Conservation (phyloP, 345 rosid genomes). For the Corymbia maculata region DNA sequence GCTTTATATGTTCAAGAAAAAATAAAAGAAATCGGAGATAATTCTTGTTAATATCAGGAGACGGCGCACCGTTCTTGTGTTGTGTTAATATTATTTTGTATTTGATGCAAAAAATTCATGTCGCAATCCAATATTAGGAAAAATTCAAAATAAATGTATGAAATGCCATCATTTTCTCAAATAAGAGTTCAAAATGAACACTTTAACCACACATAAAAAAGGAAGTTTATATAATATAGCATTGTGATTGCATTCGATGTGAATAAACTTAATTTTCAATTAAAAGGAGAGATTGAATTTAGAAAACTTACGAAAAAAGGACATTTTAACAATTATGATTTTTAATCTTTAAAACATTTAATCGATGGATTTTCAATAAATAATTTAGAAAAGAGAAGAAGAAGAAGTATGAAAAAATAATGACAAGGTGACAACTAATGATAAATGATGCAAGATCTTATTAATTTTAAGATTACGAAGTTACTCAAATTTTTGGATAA, state of each 20-base stretch:
- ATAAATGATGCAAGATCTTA: too few relatives aligned
- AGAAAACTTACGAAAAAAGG: neutral
- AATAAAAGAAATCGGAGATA: neutral
- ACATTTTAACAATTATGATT: neutral
- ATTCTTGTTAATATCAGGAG: neutral
- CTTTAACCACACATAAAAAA: neutral
- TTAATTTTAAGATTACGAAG: too few relatives aligned
- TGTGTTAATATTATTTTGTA: neutral
- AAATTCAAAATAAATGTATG: too few relatives aligned
- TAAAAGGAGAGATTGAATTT: neutral
- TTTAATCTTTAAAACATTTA: neutral
- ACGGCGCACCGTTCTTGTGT: neutral
- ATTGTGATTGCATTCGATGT: neutral
- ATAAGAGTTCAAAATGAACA: too few relatives aligned
- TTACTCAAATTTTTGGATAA: too few relatives aligned
- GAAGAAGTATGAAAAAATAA: too few relatives aligned
- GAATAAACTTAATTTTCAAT: neutral
- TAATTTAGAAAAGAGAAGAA: too few relatives aligned
- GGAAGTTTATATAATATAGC: accelerated
- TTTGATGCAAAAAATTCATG: neutral
- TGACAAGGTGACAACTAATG: too few relatives aligned
- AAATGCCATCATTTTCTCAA: too few relatives aligned
- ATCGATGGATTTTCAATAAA: too few relatives aligned
- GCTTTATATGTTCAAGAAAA: neutral
- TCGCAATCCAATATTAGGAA: neutral